Base-by-base conservation (phyloP, 2,329 filamentous ascomycete species). In the Arthrobotrys musiformis region DNA sequence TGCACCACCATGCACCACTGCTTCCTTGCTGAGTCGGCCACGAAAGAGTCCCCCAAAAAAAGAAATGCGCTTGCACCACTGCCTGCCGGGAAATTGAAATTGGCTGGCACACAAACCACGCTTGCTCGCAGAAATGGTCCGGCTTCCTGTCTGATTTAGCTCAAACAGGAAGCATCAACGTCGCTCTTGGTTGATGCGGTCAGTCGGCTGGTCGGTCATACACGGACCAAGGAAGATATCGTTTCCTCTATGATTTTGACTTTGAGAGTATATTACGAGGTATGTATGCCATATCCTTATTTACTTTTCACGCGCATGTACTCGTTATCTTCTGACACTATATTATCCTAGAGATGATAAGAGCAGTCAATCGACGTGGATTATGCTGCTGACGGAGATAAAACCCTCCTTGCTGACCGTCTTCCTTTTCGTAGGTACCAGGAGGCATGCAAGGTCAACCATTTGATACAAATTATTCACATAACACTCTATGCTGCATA, bases 11-110 rank as follows among this genome's bases (percentile, higher is more conserved):
- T 24, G 24, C 58, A 61, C 56, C 56, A 61, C 56, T 22, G 13
- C 35, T 35, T 33, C 56, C 30, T 61, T 62, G 58, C 58, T 62
- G 24, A 24, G 37, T 62, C 58, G 40, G 35, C 24, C 58, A 46
- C 40, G 40, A 28, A 63, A 40, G 26, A 62, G 40, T 15, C 6
- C 11, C n/a, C n/a, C n/a, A 24, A 9, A 24, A 48, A 48, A 50
- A 63, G 28, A 63, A 63, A 50, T 33, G 60, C 37, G 15, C 37
- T 40, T 40, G 37, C 37, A 40, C 37, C 37, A n/a, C 56, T 7
- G 40, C 30, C 56, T 7, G 40, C 30, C 54, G 56, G 58, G 68
- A 70, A 64, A 70, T 62, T 70, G 54, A 64, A 64, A 70, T 70
- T 70, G 54, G 67, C 54, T 62, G 67, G 40, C 67, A 70, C 67